Percentiles rank a stretch among this genome's conserved stretches.
phyloP scores from a whole-genome alignment of 2,329 filamentous ascomycete genomes.

The Pseudocercospora fijiensis region DNA sequence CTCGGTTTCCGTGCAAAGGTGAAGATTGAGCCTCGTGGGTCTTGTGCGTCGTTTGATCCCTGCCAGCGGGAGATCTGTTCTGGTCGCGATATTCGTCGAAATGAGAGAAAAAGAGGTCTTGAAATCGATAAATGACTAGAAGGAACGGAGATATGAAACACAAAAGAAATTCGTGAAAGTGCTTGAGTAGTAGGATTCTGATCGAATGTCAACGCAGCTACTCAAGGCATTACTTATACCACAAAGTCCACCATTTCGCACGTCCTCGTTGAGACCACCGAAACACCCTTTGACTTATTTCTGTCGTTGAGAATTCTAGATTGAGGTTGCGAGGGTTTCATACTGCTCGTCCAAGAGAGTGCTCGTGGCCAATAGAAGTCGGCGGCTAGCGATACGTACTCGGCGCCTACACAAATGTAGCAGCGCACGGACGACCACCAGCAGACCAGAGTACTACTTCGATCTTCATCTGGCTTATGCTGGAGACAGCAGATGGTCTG shows the following conservation, averaged over 20 bases:
- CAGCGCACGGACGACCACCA: constrained; percentile 22
- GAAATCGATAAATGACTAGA: constrained; percentile 10
- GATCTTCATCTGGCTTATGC: neutral
- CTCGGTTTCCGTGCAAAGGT: constrained; percentile 5
- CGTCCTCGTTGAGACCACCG: constrained; percentile 5
- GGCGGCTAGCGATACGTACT: constrained; percentile 25
- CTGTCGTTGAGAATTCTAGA: constrained; percentile 17
- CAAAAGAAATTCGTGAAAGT: constrained; percentile 24
- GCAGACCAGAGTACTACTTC: neutral
- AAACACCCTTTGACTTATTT: constrained; percentile 21
- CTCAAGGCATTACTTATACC: constrained; percentile 15
- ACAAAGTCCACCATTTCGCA: neutral
- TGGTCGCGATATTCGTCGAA: constrained; percentile 3
- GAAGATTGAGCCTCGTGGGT: constrained; percentile 15
- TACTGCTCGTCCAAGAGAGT: constrained; percentile 6
- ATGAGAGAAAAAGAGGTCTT: constrained; percentile 2
- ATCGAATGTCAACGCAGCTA: neutral
- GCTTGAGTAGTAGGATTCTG: constrained; percentile 7
- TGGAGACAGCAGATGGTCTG: constrained; percentile 1
- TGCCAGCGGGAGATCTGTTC: constrained; percentile 31
- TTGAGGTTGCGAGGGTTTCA: constrained; percentile 26
- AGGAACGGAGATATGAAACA: constrained; percentile 10
- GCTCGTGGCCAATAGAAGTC: constrained; percentile 25
- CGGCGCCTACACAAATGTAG: constrained; percentile 25
- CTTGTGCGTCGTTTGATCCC: constrained; percentile 19